Conservation (phyloP, 768 basidiomycete species). For the Kwoniella heveanensis region DNA sequence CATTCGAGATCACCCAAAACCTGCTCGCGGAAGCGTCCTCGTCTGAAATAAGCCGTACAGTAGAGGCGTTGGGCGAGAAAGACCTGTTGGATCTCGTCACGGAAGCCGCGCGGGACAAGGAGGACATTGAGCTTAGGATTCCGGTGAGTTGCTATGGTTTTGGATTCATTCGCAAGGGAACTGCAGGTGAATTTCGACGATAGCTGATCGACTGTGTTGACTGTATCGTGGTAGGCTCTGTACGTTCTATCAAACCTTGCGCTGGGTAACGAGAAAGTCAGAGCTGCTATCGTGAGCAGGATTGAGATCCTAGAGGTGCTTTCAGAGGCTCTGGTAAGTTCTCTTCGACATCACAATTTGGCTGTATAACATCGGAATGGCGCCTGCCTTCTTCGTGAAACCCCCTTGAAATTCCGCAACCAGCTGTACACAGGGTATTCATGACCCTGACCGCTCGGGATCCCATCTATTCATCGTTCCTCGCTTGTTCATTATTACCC, state of each 20-base stretch:
- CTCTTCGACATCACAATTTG: neutral
- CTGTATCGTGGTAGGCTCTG: constrained; percentile 23
- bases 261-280: constrained; percentile 38
- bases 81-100: constrained; percentile 34
- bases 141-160: constrained; percentile 36
- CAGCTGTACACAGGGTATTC: too few relatives aligned
- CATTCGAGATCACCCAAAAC: constrained; percentile 42
- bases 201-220: too few relatives aligned
- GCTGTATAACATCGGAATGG: neutral
- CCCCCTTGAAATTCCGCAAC: too few relatives aligned
- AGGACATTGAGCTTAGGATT: constrained; percentile 29
- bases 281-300: constrained; percentile 27
- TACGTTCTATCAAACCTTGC: constrained; percentile 43
- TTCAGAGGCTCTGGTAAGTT: constrained; percentile 41
- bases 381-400: too few relatives aligned
- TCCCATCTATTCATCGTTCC: neutral
- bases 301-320: constrained; percentile 39
- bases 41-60: constrained; percentile 30
- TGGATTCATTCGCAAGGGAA: too few relatives aligned
- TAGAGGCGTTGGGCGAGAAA: constrained; percentile 35
- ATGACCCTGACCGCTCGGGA: too few relatives aligned
- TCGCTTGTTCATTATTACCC: neutral
- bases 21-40: constrained; percentile 39
- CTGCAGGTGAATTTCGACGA: neutral
- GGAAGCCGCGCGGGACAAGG: constrained; percentile 14